A percentile compares a stretch with the other conserved stretches of the same genome.
Conservation (phyloP, 495 filamentous ascomycete species). For the Podospora anserina region DNA sequence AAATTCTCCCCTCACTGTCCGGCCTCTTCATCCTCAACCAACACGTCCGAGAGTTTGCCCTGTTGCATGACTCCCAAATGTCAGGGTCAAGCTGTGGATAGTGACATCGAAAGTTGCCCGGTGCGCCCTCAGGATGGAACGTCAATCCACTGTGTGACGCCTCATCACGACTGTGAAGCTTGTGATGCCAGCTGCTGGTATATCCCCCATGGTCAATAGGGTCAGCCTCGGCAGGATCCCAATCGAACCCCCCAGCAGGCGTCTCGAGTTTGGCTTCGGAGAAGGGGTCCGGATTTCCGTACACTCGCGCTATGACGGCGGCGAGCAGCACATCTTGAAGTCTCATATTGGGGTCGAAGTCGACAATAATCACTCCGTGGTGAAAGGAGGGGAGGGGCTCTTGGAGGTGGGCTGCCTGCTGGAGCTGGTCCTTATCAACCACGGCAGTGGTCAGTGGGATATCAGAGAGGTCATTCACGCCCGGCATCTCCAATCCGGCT, state of each 20-base stretch:
- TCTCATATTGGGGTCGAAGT: neutral
- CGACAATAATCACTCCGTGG: neutral
- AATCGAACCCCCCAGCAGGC: neutral
- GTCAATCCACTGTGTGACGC: neutral
- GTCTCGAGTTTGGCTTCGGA: neutral
- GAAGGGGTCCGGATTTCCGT: neutral
- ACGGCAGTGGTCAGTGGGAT: neutral
- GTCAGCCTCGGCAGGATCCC: neutral
- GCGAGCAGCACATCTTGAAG: neutral
- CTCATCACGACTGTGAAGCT: neutral
- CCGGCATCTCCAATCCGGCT: neutral
- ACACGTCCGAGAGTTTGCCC: neutral
- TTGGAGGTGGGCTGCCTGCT: neutral
- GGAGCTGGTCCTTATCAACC: neutral
- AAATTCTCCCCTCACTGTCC: neutral
- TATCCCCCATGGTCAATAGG: neutral
- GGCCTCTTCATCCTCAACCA: constrained; percentile 10
- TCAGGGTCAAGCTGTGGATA: constrained; percentile 9
- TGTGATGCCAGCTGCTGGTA: neutral
- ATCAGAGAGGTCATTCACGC: neutral
- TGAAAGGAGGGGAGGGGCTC: neutral
- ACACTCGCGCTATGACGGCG: neutral
- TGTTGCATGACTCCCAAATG: constrained; percentile 17
- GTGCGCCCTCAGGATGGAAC: constrained; percentile 15
- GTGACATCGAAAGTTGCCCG: constrained; percentile 12